These are phyloP conservation scores for Emmonsiellopsis sp. DNA, from an alignment of 2,329 filamentous ascomycete genomes.

Conservation along the genomic window DNA sequence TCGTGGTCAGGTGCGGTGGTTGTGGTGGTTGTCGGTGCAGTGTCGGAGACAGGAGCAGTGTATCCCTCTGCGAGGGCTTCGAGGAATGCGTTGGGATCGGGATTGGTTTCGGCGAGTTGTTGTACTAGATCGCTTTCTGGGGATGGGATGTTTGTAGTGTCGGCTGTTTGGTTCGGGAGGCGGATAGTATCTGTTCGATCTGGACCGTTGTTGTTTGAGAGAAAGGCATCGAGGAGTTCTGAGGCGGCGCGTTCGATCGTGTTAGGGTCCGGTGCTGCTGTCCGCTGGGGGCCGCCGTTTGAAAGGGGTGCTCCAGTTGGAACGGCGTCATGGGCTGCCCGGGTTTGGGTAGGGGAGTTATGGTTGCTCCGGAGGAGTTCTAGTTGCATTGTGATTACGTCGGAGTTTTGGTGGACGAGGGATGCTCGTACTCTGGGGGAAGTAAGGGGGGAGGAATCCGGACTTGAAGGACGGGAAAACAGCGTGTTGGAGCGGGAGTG, in stretches of 20 bases:
- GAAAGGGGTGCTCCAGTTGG: slow-evolving; percentile 2
- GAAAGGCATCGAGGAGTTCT: slow-evolving; percentile 26
- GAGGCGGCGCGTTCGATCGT: slow-evolving; percentile 18
- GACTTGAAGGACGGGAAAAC: slow-evolving; percentile 30
- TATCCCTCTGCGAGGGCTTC: background rate
- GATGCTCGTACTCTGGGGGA: slow-evolving; percentile 35
- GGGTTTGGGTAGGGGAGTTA: slow-evolving; percentile 14
- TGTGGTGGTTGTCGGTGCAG: background rate
- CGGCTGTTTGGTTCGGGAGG: background rate
- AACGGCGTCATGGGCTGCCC: slow-evolving; percentile 2
- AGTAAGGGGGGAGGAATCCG: slow-evolving; percentile 30
- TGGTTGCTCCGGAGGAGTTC: slow-evolving; percentile 28
- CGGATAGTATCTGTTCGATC: background rate
- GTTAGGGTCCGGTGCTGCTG: background rate
- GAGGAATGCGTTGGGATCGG: background rate
- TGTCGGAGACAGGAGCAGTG: background rate
- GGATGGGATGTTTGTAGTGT: background rate
- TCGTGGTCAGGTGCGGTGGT: background rate
- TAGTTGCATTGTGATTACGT: slow-evolving; percentile 36
- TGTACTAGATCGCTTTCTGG: background rate
- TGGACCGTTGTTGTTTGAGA: slow-evolving; percentile 14
- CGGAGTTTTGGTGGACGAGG: slow-evolving; percentile 33
- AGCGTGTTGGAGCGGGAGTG: slow-evolving; percentile 31
- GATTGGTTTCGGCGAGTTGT: background rate
- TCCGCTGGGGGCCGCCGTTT: background rate